Conservation (phyloP, 2,329 filamentous ascomycete genomes). For the Ceratocystis albifundus region DNA sequence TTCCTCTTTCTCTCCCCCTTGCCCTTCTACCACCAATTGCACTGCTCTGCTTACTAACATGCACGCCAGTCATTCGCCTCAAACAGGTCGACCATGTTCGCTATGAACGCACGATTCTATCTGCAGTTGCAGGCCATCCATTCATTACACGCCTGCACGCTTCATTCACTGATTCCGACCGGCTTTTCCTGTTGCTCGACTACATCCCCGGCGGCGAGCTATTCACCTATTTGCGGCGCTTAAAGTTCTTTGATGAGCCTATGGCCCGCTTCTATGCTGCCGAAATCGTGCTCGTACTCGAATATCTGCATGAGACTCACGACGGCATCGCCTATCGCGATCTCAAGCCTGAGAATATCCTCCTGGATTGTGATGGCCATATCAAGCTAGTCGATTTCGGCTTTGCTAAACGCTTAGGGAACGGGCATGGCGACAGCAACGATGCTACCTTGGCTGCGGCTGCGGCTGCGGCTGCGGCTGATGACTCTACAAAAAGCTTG, state of each 20-base stretch:
- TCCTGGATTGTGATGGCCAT: slow-evolving; percentile 66
- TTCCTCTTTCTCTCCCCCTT: slow-evolving; percentile 27
- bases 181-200: slow-evolving; percentile 71
- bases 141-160: slow-evolving; percentile 71
- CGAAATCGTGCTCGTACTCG: slow-evolving; percentile 70
- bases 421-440: too few relatives aligned
- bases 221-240: slow-evolving; percentile 68
- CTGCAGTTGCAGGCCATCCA: slow-evolving; percentile 65
- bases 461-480: neutral
- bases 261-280: slow-evolving; percentile 73
- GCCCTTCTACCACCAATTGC: too few relatives aligned
- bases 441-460: neutral
- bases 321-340: slow-evolving; percentile 70
- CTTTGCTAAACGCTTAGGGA: slow-evolving; percentile 66
- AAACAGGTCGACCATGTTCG: slow-evolving; percentile 82
- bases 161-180: slow-evolving; percentile 69
- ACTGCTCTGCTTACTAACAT: too few relatives aligned
- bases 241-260: slow-evolving; percentile 65
- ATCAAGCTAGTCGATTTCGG: slow-evolving; percentile 78
- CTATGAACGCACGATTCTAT: slow-evolving; percentile 68
- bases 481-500: neutral
- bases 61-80: slow-evolving; percentile 52
- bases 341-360: slow-evolving; percentile 70
- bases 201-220: slow-evolving; percentile 77
- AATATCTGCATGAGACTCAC: slow-evolving; percentile 68